Base-by-base conservation (phyloP, 129 eudicot species). In the Oenanthe sinensis region DNA sequence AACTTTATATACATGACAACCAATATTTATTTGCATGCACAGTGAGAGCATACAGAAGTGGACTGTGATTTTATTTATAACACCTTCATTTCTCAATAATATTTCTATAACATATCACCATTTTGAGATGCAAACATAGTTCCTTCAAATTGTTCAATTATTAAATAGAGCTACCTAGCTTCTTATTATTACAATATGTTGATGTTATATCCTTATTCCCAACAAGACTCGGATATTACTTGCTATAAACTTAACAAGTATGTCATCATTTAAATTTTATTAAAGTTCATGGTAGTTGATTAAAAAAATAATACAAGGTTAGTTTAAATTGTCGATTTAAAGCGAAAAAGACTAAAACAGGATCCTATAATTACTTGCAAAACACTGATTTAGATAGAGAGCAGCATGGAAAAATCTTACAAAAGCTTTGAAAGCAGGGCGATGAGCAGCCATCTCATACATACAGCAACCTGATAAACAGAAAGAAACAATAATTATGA, bases 401-500 rank as follows among this genome's bases (percentile, higher is more conserved):
- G 62, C 14, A 5, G 36, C 72, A 44, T 13, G 72, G 67, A 74
- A 83, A 71, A 71, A 81, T 79, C 96, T 90, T 89, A 95, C 99
- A 89, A 95, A 95, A 80, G 99, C 99, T 85, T 95, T 95, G 77
- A 95, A 95, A 45, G 99, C 99, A 74, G 92, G 99, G 47, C 99
- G 97, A 82, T 95, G 99, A 87, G 99, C 97, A 67, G 99, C 99
- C 96, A 95, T 95, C 82, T 95, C 99, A 77, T 95, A 95, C 90
- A 92, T 88, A 79, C 99, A 95, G 86, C 99, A 95, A 79, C 99
- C 99, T 95, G 85, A 73, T 80, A 52, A 39, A 80, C 16, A 71
- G 8, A 79, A 69, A n/a, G 4, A 76, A 42, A 77, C 37, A 48
- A 75, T 40, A 19, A 45, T 60, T 39, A 71, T 71, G 79, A 13